Evolutionary conservation across 306 rosid genomes (phyloP).

Genomic region (Biancaea sappan): DNA sequence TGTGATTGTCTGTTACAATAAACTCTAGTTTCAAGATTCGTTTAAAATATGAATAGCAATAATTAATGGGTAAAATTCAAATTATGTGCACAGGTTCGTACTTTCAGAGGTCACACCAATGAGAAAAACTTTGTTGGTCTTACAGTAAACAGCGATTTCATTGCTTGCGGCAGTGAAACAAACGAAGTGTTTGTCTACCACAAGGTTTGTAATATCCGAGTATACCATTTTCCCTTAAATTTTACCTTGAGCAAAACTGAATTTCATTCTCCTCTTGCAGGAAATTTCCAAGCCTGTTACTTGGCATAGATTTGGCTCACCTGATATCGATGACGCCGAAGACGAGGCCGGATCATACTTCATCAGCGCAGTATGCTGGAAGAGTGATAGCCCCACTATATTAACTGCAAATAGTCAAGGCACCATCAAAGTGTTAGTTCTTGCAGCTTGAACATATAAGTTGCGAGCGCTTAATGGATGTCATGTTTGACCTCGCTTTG

Average conservation of each 20-base stretch:
- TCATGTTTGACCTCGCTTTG: conserved; percentile 5
- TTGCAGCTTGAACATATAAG: conserved; percentile 63
- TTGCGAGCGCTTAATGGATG: conserved; percentile 15
- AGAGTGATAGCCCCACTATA: conserved; percentile 92
- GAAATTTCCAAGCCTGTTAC: conserved; percentile 89
- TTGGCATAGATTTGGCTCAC: conserved; percentile 85
- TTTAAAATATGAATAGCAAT: background rate
- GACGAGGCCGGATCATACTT: conserved; percentile 86
- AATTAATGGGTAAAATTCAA: conserved; percentile 22
- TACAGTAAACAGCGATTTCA: conserved; percentile 81
- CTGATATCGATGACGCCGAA: conserved; percentile 66
- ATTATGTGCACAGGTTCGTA: conserved; percentile 63
- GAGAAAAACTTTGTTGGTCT: conserved; percentile 99
- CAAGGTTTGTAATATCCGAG: conserved; percentile 62
- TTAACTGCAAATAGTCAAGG: conserved; percentile 97
- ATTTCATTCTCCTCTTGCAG: conserved; percentile 47
- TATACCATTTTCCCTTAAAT: background rate
- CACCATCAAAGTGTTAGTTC: conserved; percentile 91
- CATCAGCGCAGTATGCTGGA: conserved; percentile 98
- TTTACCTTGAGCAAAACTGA: conserved; percentile 26
- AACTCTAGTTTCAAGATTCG: background rate
- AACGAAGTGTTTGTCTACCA: conserved; percentile 96
- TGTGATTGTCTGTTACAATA: background rate
- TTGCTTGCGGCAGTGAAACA: conserved; percentile 97
- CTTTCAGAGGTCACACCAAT: conserved; percentile 86